Evolutionary conservation across 176 grass and related monocot species (phyloP).

Genomic region (Oryza glumipatula): DNA sequence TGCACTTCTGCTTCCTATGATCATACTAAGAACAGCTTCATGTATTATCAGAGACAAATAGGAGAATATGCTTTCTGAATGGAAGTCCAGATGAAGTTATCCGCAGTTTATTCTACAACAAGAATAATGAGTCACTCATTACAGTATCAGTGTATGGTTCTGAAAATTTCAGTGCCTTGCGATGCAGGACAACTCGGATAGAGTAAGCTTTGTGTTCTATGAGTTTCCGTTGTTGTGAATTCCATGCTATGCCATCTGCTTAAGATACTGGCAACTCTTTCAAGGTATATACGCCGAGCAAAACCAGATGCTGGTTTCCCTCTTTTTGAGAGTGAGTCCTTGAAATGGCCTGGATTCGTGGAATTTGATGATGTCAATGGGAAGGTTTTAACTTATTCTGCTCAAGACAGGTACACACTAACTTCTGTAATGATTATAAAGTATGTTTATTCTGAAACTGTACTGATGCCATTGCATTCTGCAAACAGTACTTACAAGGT

Average conservation of each 20-base stretch:
- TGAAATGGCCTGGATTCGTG: conserved; percentile 99
- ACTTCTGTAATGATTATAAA: conserved; percentile 8
- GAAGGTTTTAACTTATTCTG: conserved; percentile 96
- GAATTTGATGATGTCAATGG: conserved; percentile 99
- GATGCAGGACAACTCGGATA: conserved; percentile 85
- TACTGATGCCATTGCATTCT: conserved; percentile 34
- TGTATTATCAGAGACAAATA: conserved; percentile 70
- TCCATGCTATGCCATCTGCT: not conserved
- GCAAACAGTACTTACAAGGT: conserved; percentile 92
- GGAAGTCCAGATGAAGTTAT: conserved; percentile 92
- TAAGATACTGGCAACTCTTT: conserved; percentile 20
- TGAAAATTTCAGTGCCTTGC: conserved; percentile 81
- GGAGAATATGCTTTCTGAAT: conserved; percentile 91
- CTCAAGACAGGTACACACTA: conserved; percentile 81
- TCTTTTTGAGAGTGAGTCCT: conserved; percentile 89
- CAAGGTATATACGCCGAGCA: conserved; percentile 85
- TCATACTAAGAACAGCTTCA: conserved; percentile 26
- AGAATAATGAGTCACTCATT: conserved; percentile 90
- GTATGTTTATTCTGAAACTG: conserved; percentile 6
- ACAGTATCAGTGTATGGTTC: conserved; percentile 91
- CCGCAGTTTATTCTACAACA: conserved; percentile 96
- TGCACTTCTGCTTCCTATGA: conserved; percentile 28
- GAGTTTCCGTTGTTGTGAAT: not conserved
- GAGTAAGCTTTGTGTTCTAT: conserved; percentile 54
- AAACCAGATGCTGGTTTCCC: conserved; percentile 88